Base-by-base conservation (phyloP, 2,329 filamentous ascomycete species). In the Fusarium napiforme region DNA sequence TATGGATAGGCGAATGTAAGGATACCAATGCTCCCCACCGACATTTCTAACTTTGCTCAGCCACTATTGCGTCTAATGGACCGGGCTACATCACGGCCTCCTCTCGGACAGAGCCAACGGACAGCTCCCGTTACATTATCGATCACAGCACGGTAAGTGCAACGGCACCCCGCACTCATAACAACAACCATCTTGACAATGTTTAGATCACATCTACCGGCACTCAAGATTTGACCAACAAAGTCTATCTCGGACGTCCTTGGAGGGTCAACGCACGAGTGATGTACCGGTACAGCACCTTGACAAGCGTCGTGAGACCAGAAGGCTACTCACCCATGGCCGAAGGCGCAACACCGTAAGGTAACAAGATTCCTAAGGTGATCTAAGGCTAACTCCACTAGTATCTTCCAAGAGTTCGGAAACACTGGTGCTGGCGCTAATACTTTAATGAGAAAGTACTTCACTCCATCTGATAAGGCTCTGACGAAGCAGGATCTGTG, bases 11-110 rank as follows among this genome's bases (percentile, higher is more conserved):
- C 1, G 46, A 49, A 49, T 49, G 46, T 11, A n/a, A 30, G 19
- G 11, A 3, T 15, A 21, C 5, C 3, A 49, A 16, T 30, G 4
- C 2, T 3, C 16, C 0, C 18, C 4, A 9, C 26, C 0, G 8
- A n/a, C 46, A 2, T 9, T n/a, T 49, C 21, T 49, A 32, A 49
- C 7, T 5, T 18, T 2, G 7, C 3, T 12, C 3, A 32, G 46
- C 46, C 7, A 49, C 46, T 9, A 49, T 49, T n/a, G 28, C 21
- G 2, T 32, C 46, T 2, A 32, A 32, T 18, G 28, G 46, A 6
- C 46, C 28, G 5, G 28, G 46, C 4, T 49, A 32, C 15, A 49
- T 49, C 7, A 49, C 46, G 4, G 28, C 46, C 7, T 49, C 46
- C 6, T 49, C 28, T n/a, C 46, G 46, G 2, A 49, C 28, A 5